Conservation (phyloP, 2,329 filamentous ascomycete genomes). For the Colletotrichum incanum region DNA sequence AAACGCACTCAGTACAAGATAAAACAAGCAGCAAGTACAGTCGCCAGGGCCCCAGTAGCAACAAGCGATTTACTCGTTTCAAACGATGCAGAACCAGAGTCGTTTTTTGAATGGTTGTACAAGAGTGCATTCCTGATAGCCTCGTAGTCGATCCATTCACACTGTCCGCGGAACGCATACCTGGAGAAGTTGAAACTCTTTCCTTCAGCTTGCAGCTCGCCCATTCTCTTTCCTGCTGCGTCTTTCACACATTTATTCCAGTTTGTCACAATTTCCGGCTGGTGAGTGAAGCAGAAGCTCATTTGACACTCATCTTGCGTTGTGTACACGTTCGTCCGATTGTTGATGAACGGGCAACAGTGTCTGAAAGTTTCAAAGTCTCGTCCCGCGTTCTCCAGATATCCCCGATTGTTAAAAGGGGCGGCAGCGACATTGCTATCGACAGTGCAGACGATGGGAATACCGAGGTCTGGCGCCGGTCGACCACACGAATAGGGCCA, state of each 20-base stretch:
- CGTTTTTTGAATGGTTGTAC: neutral
- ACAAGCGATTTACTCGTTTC: neutral
- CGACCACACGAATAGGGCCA: neutral
- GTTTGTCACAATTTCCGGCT: neutral
- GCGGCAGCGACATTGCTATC: neutral
- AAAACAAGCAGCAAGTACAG: neutral
- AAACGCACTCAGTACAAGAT: neutral
- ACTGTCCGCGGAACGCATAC: neutral
- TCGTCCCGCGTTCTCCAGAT: neutral
- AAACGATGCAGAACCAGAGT: neutral
- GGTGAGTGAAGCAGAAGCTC: neutral
- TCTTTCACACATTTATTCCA: neutral
- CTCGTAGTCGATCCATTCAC: slow-evolving; percentile 2
- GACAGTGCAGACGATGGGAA: neutral
- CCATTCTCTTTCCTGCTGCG: slow-evolving; percentile 3
- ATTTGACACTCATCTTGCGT: neutral
- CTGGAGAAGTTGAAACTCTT: slow-evolving; percentile 8
- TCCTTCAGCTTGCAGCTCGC: neutral
- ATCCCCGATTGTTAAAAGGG: neutral
- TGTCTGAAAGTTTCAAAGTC: slow-evolving; percentile 4
- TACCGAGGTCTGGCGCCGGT: slow-evolving; percentile 1
- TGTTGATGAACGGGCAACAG: neutral
- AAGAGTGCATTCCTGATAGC: neutral
- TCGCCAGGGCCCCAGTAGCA: neutral
- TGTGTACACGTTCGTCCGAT: neutral